Evolutionary conservation across 2,329 filamentous ascomycete genomes (phyloP), one percentile per base, ranked within the genome.

Genomic region (Tolypocladium cylindrosporum): DNA sequence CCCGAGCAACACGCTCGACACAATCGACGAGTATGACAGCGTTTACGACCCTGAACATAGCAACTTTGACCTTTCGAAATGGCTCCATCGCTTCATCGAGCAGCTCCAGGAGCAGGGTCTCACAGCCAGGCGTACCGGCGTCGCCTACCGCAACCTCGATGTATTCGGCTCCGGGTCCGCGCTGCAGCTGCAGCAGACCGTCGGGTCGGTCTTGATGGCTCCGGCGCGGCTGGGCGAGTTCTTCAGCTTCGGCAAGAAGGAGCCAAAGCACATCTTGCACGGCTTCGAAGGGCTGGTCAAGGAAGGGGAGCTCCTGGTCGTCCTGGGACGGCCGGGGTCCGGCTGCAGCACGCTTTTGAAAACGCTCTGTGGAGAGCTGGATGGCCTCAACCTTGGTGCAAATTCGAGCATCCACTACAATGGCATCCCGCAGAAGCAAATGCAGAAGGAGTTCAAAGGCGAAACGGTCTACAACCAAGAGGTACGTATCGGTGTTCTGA

Each of bases 391-490:
- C 13, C 64, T 86, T 3, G 80, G 79, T 31, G 66, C 78, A 0
- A 58, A 73, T 1, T 80, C 83, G 0, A 65, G 66, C 0, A 76
- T 89, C 27, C 80, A 86, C 65, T 89, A 88, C 69, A 81, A 87
- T 57, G 86, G 85, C 24, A 79, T 81, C n/a, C 68, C 77, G 0
- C 76, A 77, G 60, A 67, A 74, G 58, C 69, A 75, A 57, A 85
- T 86, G 78, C 74, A 75, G 54, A 77, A 77, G 59, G 77, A 86
- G 64, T 88, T 86, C 65, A 79, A 83, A 59, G 85, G 84, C 45
- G 85, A 85, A 69, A 79, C 86, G 1, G 76, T 90, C 14, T 92
- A 93, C 69, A 91, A 90, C 63, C 86, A 90, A 16, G 89, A 93
- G 72, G 84, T 74, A 58, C 43, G 4, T 31, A 31, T 6, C 27